Percentiles rank a stretch among this genome's conserved stretches.
phyloP scores from a whole-genome alignment of 345 rosid species.

The Boechera divaricarpa region DNA sequence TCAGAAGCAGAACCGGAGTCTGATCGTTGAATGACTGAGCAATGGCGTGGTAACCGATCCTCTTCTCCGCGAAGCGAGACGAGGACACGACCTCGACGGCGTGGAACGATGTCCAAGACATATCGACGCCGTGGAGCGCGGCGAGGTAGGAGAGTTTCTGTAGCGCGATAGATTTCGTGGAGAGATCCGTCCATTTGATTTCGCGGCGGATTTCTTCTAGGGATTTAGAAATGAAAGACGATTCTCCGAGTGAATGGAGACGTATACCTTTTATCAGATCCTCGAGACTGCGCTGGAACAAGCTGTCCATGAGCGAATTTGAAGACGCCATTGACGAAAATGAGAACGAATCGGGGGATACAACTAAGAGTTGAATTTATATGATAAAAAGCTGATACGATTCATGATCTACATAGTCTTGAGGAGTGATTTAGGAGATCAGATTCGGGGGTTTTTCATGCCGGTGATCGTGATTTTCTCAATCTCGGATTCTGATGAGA shows the following conservation, averaged over 20 bases:
- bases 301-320: constrained; percentile 76
- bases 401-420: constrained; percentile 10
- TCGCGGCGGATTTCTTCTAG: constrained; percentile 90
- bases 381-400: constrained; percentile 1
- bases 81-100: constrained; percentile 90
- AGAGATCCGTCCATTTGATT: constrained; percentile 78
- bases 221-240: constrained; percentile 67
- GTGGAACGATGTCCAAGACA: constrained; percentile 90
- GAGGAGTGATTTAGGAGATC: constrained; percentile 30
- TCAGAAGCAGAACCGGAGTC: constrained; percentile 79
- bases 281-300: constrained; percentile 88
- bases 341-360: not conserved
- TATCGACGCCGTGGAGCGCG: constrained; percentile 72
- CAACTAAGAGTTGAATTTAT: not conserved
- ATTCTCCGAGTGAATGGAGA: constrained; percentile 61
- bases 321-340: constrained; percentile 58
- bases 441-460: constrained; percentile 32
- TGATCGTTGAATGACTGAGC: constrained; percentile 81
- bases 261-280: constrained; percentile 87
- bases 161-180: constrained; percentile 85
- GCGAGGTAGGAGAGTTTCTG: constrained; percentile 85
- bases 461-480: constrained; percentile 27
- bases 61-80: constrained; percentile 70
- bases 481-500: constrained; percentile 1
- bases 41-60: constrained; percentile 79